These are phyloP conservation scores for Coemansia sp. DNA, from an alignment of 192 early-diverging fungal species.

Conservation along the genomic window DNA sequence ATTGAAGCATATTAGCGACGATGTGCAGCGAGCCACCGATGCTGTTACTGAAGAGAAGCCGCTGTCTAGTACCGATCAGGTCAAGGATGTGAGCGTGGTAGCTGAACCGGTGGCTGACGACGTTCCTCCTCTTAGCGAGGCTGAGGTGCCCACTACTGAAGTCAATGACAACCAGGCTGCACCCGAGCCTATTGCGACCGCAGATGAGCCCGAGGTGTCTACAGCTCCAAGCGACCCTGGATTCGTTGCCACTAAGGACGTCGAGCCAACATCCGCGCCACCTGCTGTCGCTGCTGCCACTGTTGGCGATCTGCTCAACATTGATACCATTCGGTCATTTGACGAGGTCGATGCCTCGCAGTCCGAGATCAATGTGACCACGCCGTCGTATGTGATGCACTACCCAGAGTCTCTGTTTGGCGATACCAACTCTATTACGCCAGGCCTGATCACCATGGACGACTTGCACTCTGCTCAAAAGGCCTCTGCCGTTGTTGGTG, in stretches of 20 bases:
- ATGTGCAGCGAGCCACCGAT: neutral
- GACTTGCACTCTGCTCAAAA: slow-evolving; percentile 53
- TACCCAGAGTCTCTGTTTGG: slow-evolving; percentile 53
- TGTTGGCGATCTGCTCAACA: slow-evolving; percentile 3
- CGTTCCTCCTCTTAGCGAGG: neutral
- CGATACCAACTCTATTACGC: slow-evolving; percentile 36
- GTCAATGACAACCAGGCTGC: neutral
- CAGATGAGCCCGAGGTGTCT: neutral
- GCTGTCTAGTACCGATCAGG: neutral
- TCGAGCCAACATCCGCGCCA: neutral
- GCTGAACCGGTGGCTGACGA: neutral
- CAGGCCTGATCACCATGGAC: slow-evolving; percentile 48
- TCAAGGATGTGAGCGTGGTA: neutral
- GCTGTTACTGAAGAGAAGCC: neutral
- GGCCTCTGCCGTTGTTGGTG: slow-evolving; percentile 49
- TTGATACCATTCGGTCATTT: neutral
- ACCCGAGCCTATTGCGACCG: neutral
- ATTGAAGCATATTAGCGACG: slow-evolving; percentile 1
- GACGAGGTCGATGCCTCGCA: neutral
- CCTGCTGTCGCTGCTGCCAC: neutral
- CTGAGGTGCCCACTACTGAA: neutral
- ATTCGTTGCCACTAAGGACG: neutral
- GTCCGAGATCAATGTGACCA: slow-evolving; percentile 18
- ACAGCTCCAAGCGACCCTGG: neutral
- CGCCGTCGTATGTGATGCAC: slow-evolving; percentile 55